Evolutionary conservation across 2,329 filamentous ascomycete species (phyloP), one percentile per base, ranked within the genome.

Genomic region (Aspergillus hortae): DNA sequence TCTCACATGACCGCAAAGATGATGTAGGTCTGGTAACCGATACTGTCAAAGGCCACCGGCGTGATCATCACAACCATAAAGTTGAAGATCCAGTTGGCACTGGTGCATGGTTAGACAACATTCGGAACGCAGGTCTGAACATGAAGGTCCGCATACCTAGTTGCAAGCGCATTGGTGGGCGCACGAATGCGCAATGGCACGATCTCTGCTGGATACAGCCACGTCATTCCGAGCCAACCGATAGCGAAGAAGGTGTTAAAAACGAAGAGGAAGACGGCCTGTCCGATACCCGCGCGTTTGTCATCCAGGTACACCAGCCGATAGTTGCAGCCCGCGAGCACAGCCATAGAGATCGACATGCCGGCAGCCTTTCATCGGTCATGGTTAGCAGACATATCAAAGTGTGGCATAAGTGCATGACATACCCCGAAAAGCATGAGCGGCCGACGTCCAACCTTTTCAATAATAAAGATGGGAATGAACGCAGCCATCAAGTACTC

Each of bases 371-470:
- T 4, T 83, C 85, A 89, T 88, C 46, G 33, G 48, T 25, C 14
- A 23, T 23, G 23, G n/a, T 6, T 12, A 23, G 6, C 10, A 40
- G 17, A 6, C 15, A 19, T 19, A 14, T 9, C n/a, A 23, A 14
- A 10, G 12, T 7, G 11, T 1, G 32, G 7, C 4, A 17, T 2
- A 19, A 21, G 80, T 81, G 1, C 77, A 62, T 23, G 80, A 80
- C 72, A 84, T 83, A 1, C 83, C 81, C 87, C 87, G 56, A 89
- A 82, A 14, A 90, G 71, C 85, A 91, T 90, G 53, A 90, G 78
- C 63, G 82, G 80, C 14, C 87, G 80, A 25, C 88, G 74, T 9
- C 77, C 77, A 46, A 78, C 66, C 45, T 70, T 73, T 58, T 80
- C 77, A 48, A 80, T 74, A 7, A 74, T 73, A 55, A 79, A 78